phyloP scores from a whole-genome alignment of 2,329 filamentous ascomycete species.

The Myriosclerotinia duriaeana region DNA sequence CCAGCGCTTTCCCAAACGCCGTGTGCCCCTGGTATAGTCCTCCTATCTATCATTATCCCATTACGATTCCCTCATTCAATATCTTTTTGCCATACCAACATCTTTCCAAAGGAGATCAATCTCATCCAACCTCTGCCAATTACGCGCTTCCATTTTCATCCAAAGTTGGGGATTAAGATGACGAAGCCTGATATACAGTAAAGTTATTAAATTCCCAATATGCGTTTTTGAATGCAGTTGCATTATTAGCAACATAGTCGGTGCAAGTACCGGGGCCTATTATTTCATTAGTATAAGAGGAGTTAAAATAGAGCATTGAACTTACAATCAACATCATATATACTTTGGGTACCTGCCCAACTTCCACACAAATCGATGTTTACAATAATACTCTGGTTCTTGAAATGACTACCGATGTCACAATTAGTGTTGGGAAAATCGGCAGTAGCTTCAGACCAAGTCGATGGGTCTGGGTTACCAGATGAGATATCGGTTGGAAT shows the following conservation, averaged over 20 bases:
- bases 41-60: slow-evolving; percentile 1
- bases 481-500: slow-evolving; percentile 49
- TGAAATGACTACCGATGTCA: slow-evolving; percentile 69
- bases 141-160: not conserved
- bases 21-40: not conserved
- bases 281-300: not conserved
- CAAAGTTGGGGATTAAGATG: not conserved
- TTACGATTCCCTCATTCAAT: not conserved
- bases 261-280: slow-evolving; percentile 34
- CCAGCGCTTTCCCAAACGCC: not conserved
- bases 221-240: slow-evolving; percentile 36
- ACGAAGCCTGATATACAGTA: slow-evolving; percentile 32
- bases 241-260: slow-evolving; percentile 37
- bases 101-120: not conserved
- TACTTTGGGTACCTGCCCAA: slow-evolving; percentile 67
- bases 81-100: not conserved
- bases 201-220: slow-evolving; percentile 40
- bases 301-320: not conserved
- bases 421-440: slow-evolving; percentile 58
- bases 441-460: slow-evolving; percentile 49
- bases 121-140: not conserved
- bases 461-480: slow-evolving; percentile 46
- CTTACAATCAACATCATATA: slow-evolving; percentile 36
- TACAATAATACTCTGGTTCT: slow-evolving; percentile 72
- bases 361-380: slow-evolving; percentile 84